phyloP scores from a whole-genome alignment of 2,329 filamentous ascomycete species.

The Exophiala dermatitidis region DNA sequence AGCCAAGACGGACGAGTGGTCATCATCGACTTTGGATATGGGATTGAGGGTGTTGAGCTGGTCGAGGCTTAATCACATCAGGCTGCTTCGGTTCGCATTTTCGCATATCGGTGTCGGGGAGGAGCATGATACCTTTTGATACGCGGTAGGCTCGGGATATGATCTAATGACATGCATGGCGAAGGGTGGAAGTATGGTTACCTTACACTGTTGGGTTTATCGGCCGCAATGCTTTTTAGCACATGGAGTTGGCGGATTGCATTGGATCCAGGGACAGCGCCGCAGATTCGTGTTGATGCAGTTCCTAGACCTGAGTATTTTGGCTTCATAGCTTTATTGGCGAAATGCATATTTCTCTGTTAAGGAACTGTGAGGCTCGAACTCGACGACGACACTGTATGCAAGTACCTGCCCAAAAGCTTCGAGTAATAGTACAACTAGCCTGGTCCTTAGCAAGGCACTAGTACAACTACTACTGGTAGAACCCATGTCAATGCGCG shows the following conservation, averaged over 20 bases:
- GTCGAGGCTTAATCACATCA: slow-evolving; percentile 33
- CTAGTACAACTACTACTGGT: too few relatives aligned
- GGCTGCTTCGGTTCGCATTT: background rate
- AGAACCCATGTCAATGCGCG: too few relatives aligned
- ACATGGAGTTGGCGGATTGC: slow-evolving; percentile 14
- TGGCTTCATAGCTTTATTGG: too few relatives aligned
- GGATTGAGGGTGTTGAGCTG: slow-evolving; percentile 47
- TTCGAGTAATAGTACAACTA: too few relatives aligned
- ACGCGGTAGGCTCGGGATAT: slow-evolving; percentile 7
- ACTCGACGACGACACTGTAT: too few relatives aligned
- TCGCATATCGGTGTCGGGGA: background rate
- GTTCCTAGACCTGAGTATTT: too few relatives aligned
- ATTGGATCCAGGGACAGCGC: background rate
- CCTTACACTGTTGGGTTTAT: background rate
- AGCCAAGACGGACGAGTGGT: slow-evolving; percentile 89
- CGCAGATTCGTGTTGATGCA: background rate
- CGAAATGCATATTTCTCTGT: too few relatives aligned
- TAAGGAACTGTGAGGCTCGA: too few relatives aligned
- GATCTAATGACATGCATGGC: slow-evolving; percentile 11
- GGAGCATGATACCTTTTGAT: slow-evolving; percentile 3
- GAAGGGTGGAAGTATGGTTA: slow-evolving; percentile 1
- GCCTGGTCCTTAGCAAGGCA: too few relatives aligned
- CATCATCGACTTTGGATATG: slow-evolving; percentile 82
- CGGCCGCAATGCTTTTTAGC: background rate
- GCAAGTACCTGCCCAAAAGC: too few relatives aligned